Evolutionary conservation across 495 filamentous ascomycete species (phyloP).

Genomic region (Xylaria longipes): DNA sequence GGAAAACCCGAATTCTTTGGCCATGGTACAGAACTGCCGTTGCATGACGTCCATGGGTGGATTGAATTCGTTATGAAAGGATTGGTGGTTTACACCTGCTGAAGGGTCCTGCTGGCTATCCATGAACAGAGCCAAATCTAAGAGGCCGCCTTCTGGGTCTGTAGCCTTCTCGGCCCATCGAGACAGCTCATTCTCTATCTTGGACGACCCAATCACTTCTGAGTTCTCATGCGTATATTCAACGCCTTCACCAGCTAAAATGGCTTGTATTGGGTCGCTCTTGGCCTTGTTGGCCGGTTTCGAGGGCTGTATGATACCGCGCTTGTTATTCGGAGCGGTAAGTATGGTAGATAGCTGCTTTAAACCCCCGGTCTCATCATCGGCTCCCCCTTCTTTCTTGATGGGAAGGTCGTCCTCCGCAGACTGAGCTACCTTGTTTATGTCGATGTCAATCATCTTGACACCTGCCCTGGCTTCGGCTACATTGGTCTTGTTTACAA

Average conservation of each 20-base stretch:
- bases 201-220: constrained; percentile 90
- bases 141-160: constrained; percentile 53
- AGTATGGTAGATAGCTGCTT: constrained; percentile 78
- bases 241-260: constrained; percentile 86
- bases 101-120: constrained; percentile 37
- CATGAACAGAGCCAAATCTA: constrained; percentile 42
- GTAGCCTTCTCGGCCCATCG: constrained; percentile 72
- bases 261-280: constrained; percentile 84
- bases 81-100: constrained; percentile 25
- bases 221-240: constrained; percentile 97
- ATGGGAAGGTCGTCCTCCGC: constrained; percentile 48
- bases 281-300: constrained; percentile 48
- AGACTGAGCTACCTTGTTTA: constrained; percentile 65
- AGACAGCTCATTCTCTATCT: constrained; percentile 80
- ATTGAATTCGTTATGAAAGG: constrained; percentile 70
- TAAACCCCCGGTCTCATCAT: constrained; percentile 69
- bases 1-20: constrained; percentile 74
- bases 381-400: constrained; percentile 52
- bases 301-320: constrained; percentile 36
- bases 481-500: constrained; percentile 97
- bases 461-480: constrained; percentile 91
- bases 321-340: constrained; percentile 52
- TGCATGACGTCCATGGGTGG: constrained; percentile 76
- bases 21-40: constrained; percentile 92
- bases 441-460: constrained; percentile 73